These are phyloP conservation scores for Leccinum insolens DNA, from an alignment of 1,284 basidiomycete species.

Conservation along the genomic window DNA sequence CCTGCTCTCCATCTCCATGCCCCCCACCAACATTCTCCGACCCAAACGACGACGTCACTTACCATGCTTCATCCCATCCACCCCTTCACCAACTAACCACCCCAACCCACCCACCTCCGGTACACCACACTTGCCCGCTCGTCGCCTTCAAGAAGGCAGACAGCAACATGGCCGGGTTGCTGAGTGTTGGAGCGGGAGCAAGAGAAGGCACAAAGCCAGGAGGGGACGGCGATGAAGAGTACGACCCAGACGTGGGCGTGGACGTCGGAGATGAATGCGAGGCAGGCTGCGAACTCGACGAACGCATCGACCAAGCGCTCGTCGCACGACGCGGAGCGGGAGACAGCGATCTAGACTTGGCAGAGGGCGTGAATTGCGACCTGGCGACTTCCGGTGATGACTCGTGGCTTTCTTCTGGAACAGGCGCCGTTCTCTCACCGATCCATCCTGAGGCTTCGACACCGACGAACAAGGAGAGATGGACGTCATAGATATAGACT, in stretches of 20 bases:
- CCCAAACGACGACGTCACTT: constrained; percentile 3
- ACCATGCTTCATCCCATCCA: background rate
- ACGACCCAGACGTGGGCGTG: constrained; percentile 13
- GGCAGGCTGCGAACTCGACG: constrained; percentile 12
- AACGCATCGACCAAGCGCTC: constrained; percentile 7
- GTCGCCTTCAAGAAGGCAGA: constrained; percentile 28
- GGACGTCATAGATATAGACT: constrained; percentile 16
- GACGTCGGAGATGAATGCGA: constrained; percentile 16
- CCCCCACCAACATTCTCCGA: background rate
- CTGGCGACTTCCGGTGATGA: background rate
- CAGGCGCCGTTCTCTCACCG: constrained; percentile 2
- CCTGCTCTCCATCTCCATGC: constrained; percentile 2
- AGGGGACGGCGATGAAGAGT: constrained; percentile 15
- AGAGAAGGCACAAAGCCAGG: background rate
- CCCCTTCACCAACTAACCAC: constrained; percentile 19
- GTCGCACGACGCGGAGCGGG: background rate
- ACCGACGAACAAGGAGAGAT: constrained; percentile 25
- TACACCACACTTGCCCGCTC: constrained; percentile 15
- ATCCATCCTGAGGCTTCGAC: constrained; percentile 6
- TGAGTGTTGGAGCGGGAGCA: background rate
- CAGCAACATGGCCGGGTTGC: constrained; percentile 19
- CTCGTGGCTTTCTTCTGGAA: background rate
- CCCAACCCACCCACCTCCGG: constrained; percentile 7
- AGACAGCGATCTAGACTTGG: constrained; percentile 20
- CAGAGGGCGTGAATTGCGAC: constrained; percentile 2